Evolutionary conservation across 23 red algal species (phyloP), one percentile per base, ranked within the genome.

Genomic region (Cyanidioschyzon merolae): DNA sequence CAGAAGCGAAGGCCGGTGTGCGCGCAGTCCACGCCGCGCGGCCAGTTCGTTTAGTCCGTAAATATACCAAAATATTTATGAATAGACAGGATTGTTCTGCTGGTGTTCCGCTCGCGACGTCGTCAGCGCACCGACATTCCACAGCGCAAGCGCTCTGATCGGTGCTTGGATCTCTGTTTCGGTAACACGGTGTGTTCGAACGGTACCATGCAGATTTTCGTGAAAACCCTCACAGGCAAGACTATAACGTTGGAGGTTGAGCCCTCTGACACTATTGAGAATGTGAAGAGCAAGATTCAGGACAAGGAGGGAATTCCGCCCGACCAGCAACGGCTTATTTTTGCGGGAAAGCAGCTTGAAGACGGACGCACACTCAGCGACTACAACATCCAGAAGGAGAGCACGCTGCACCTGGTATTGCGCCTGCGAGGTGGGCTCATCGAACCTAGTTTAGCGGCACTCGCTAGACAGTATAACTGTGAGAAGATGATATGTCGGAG

Each of bases 341-440:
- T 98, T 59, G 88, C 94, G 0, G 94, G 94, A 36, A 98, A 98
- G 82, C 94, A 98, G 77, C 79, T 98, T 25, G 94, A 98, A 76
- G 94, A 98, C 76, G 94, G 89, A 58, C 89, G 94, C 37, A 98
- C 94, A 35, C 86, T 98, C 0, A 79, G 84, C 0, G 94, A 98
- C 75, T 98, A 98, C 80, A 98, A 98, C 80, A 98, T 98, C 63
- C 94, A 98, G 79, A 98, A 98, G 88, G 94, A 98, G 77, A 90
- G 87, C 39, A 98, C 94, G 34, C 85, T 98, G 37, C 94, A 98
- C 51, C 75, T 98, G 74, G 94, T 98, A 27, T 80, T 91, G 36
- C 89, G 94, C 54, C 82, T 98, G 39, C 87, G 94, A 67, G 94
- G 94, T 59, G 94, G 94, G 25, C 79, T 92, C 17, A 98, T 98